These are phyloP conservation scores for Nothophaeocryptopus gaeumannii DNA, from an alignment of 2,329 filamentous ascomycete species.

Conservation along the genomic window DNA sequence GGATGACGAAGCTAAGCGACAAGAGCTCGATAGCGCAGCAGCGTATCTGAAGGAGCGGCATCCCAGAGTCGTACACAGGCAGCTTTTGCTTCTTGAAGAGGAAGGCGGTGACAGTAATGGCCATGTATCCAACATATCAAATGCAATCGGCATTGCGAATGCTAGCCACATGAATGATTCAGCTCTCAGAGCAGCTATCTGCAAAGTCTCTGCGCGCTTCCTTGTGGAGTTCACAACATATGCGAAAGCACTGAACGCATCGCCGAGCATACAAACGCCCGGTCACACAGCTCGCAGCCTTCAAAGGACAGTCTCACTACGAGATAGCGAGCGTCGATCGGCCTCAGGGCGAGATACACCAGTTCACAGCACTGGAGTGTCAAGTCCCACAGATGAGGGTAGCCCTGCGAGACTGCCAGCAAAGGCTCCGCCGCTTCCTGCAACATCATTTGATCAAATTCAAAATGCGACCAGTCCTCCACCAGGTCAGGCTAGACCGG, in stretches of 20 bases:
- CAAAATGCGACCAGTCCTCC: conserved; percentile 43
- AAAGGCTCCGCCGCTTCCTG: conserved; percentile 38
- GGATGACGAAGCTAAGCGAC: conserved; percentile 49
- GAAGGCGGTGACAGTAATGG: conserved; percentile 7
- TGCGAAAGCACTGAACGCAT: conserved; percentile 47
- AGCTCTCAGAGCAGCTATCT: conserved; percentile 45
- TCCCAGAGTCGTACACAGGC: conserved; percentile 33
- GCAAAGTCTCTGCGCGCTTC: conserved; percentile 44
- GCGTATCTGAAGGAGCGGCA: conserved; percentile 33
- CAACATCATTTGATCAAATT: conserved; percentile 56
- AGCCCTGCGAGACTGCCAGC: conserved; percentile 23
- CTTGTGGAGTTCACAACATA: conserved; percentile 49
- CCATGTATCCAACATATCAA: conserved; percentile 7
- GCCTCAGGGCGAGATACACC: conserved; percentile 24
- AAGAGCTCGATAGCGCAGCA: conserved; percentile 31
- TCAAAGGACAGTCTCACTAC: conserved; percentile 37
- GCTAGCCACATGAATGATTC: conserved; percentile 17
- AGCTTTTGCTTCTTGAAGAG: conserved; percentile 28
- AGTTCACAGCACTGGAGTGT: conserved; percentile 21
- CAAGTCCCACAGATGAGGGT: conserved; percentile 28
- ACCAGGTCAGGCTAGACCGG: conserved; percentile 38
- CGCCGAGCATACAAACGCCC: conserved; percentile 73
- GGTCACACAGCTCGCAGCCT: conserved; percentile 45
- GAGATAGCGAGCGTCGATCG: conserved; percentile 23
- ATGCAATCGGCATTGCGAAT: conserved; percentile 21